Evolutionary conservation across 495 filamentous ascomycete genomes (phyloP), one percentile per base, ranked within the genome.

Genomic region (Aspergillus wentii): DNA sequence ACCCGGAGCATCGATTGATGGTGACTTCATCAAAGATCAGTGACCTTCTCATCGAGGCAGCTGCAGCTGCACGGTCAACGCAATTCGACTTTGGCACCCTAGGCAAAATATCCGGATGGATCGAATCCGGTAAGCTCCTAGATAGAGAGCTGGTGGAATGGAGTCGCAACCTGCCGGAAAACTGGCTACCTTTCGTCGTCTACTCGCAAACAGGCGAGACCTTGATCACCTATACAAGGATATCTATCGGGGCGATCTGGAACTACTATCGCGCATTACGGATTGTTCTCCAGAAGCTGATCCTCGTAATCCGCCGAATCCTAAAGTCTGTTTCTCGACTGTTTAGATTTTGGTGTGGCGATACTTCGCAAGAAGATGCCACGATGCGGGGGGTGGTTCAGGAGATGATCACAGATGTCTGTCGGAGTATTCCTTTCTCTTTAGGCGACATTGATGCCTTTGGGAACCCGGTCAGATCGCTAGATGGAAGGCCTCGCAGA

Each of bases 251-350:
- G 10, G 40, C 55, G 5, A 38, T 68, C 20, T 69, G 65, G 67
- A 56, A 54, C 38, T 65, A 65, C 38, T 66, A 69, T 43, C 65
- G 64, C 2, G 59, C 62, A 4, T 46, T 56, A 19, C 61, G 67
- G 10, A 49, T 71, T 19, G 49, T 66, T 40, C 30, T 66, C 9
- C 64, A 68, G 14, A 44, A 49, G 17, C 41, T 61, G 6, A 49
- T 65, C 8, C 35, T 59, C 39, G 54, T 44, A 9, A 46, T 68
- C 5, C 51, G 57, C 13, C 40, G 30, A 9, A 43, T 51, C 8
- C 49, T 61, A 17, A 17, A 41, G 9, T 30, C 50, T 8, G 43
- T 59, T 11, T 20, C 17, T 17, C 18, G 25, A 36, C 17, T 33
- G 15, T 11, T 29, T 22, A n/a, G n/a, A n/a, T n/a, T n/a, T n/a